A percentile compares a stretch with the other conserved stretches of the same genome.
phyloP scores from a whole-genome alignment of 306 rosid species.

The Castanea mollissima region DNA sequence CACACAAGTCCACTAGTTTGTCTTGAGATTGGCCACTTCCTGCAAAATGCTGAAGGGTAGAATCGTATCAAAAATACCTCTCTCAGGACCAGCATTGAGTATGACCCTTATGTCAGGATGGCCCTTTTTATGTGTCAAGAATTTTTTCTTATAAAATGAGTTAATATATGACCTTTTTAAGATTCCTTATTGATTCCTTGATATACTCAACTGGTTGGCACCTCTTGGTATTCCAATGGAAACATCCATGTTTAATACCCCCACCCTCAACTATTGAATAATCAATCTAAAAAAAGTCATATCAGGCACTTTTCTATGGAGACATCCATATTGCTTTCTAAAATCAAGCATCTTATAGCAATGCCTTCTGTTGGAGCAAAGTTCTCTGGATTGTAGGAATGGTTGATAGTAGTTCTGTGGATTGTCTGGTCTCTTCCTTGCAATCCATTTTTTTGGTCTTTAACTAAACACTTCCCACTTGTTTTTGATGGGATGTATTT shows the following conservation, averaged over 20 bases:
- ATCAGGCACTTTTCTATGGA: neutral
- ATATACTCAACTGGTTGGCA: neutral
- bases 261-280: no score
- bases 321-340: neutral
- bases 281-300: neutral
- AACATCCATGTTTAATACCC: no score
- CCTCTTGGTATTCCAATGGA: no score
- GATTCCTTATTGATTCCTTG: neutral
- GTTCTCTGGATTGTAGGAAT: constrained; percentile 15
- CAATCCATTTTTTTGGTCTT: neutral
- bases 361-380: constrained; percentile 10
- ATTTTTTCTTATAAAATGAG: neutral
- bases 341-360: neutral
- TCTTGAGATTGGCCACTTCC: neutral
- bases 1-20: neutral
- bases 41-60: neutral
- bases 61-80: neutral
- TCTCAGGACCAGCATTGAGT: neutral
- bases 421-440: neutral
- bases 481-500: neutral
- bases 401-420: constrained; percentile 13
- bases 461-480: neutral
- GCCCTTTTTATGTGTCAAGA: neutral
- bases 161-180: neutral
- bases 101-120: neutral